phyloP scores from a whole-genome alignment of 352 stramenopile species.

The Pythium monospermum region DNA sequence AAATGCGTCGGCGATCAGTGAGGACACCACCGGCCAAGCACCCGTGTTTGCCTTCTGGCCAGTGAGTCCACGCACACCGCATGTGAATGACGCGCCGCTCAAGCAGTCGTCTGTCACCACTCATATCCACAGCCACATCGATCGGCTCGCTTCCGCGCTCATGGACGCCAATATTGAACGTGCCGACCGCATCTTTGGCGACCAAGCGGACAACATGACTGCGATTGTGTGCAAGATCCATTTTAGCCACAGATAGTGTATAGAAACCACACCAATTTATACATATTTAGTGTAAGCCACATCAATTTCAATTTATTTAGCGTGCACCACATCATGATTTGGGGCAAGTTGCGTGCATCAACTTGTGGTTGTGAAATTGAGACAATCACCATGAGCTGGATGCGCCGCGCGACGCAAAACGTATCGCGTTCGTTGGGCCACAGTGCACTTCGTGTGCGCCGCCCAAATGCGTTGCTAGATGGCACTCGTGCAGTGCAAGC shows the following conservation, averaged over 20 bases:
- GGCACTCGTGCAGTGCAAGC: neutral
- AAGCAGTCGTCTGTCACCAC: too few relatives aligned
- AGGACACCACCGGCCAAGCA: conserved; percentile 6
- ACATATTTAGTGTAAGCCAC: neutral
- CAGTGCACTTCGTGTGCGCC: conserved; percentile 4
- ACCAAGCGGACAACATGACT: conserved; percentile 88
- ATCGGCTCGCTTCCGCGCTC: conserved; percentile 32
- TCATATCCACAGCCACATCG: conserved; percentile 17
- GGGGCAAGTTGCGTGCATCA: too few relatives aligned
- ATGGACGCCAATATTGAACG: conserved; percentile 62
- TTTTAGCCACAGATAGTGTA: conserved; percentile 14
- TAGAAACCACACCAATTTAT: neutral
- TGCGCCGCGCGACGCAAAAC: conserved; percentile 13
- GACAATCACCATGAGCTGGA: conserved; percentile 17
- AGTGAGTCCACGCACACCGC: neutral
- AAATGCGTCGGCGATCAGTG: too few relatives aligned
- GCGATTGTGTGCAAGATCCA: conserved; percentile 57
- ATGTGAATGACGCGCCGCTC: neutral
- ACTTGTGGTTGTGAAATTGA: neutral
- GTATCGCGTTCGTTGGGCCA: conserved; percentile 8
- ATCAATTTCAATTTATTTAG: neutral
- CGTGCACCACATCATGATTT: too few relatives aligned
- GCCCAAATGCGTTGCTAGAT: conserved; percentile 10
- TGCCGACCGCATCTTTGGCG: conserved; percentile 66
- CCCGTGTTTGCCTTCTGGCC: neutral